Evolutionary conservation across 2,329 filamentous ascomycete genomes (phyloP), one percentile per base, ranked within the genome.

Genomic region (Coleophoma cylindrospora): DNA sequence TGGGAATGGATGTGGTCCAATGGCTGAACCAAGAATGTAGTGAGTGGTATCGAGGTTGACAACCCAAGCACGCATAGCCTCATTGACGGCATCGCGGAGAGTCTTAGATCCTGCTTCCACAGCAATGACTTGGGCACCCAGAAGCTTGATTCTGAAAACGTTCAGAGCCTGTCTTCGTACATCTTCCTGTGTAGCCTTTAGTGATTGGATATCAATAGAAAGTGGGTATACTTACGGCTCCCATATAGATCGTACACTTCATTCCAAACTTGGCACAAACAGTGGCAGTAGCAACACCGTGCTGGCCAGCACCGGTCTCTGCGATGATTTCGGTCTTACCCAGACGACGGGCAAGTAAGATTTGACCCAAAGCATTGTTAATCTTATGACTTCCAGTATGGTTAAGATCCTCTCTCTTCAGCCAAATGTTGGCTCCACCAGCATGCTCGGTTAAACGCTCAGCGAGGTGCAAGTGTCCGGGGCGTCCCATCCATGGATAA

Each of bases 381-480:
- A 99, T 97, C 80, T 99, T 99, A 79, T 99, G 94, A 55, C 89
- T 95, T 58, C 94, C 94, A 9, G 94, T 97, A 68, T 99, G 94
- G 72, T 97, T 97, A 50, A 97, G 76, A 67, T 99, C 94, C 72
- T 99, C 94, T 61, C 94, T 84, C 80, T 99, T 99, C 59, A 99
- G 74, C 86, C 92, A 99, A 74, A 99, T 95, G 65, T 91, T 95
- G 45, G 94, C 92, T 53, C 94, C 94, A 21, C 91, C 90, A 44
- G 89, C 91, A 63, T 92, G 75, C 65, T 95, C 86, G 0, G 92
- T 97, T 57, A 99, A 74, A 48, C 91, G 84, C 60, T 94, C 84
- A 1, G 94, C 94, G 48, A 91, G 74, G 71, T 99, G 94, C 48
- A 99, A 76, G 59, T 92, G 91, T 47, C 92, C 94, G 2, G 94